Percentiles rank a stretch among this genome's conserved stretches.
These are phyloP conservation scores for Diplodia mutila DNA, from an alignment of 2,329 filamentous ascomycete species.

Conservation along the genomic window DNA sequence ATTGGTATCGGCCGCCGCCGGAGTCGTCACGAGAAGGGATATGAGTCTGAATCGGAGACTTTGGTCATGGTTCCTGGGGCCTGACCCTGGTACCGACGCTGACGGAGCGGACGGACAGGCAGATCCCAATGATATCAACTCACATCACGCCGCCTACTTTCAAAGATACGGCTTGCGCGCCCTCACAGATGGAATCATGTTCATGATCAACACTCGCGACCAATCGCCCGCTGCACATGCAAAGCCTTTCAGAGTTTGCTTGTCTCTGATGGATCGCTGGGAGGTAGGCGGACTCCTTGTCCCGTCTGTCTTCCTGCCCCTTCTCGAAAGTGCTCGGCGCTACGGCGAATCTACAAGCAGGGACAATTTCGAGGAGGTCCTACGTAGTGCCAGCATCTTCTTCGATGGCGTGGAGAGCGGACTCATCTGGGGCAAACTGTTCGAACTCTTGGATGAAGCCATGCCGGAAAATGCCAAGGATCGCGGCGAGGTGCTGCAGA, in stretches of 20 bases:
- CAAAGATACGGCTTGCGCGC: conserved; percentile 75
- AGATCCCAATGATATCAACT: conserved; percentile 37
- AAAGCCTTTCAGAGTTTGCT: conserved; percentile 84
- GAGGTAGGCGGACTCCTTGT: conserved; percentile 92
- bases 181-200: conserved; percentile 73
- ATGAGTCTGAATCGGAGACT: conserved; percentile 95
- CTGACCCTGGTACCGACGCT: conserved; percentile 58
- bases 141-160: conserved; percentile 71
- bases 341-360: conserved; percentile 72
- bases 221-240: conserved; percentile 68
- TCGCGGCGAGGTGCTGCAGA: conserved; percentile 56
- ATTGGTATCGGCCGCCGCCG: conserved; percentile 79
- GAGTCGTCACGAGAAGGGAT: conserved; percentile 85
- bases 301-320: conserved; percentile 83
- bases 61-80: conserved; percentile 96
- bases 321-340: conserved; percentile 75
- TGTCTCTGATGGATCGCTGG: conserved; percentile 98
- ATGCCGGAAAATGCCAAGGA: conserved; percentile 55
- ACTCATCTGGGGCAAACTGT: conserved; percentile 84
- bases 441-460: conserved; percentile 63
- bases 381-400: conserved; percentile 91
- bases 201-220: conserved; percentile 62
- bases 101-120: conserved; percentile 42
- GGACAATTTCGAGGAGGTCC: conserved; percentile 78
- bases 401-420: conserved; percentile 97